These are phyloP conservation scores for Heliocybe sulcata DNA, from an alignment of 1,284 basidiomycete species.

Conservation along the genomic window DNA sequence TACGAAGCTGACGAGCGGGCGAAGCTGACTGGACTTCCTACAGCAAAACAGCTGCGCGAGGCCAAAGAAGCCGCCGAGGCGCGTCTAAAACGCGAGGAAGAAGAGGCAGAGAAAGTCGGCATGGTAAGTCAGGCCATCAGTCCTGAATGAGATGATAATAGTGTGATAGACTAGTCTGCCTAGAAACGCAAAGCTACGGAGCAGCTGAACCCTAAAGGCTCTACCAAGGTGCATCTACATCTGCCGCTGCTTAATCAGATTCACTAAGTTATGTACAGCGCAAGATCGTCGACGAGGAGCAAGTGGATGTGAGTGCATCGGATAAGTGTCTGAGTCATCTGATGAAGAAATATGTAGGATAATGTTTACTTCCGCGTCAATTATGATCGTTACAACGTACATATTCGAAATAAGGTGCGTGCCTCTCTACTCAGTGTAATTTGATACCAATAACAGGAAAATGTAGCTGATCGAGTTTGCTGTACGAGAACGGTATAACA, in stretches of 20 bases:
- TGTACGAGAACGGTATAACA: conserved; percentile 74
- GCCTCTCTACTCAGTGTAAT: conserved; percentile 1
- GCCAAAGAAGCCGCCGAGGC: conserved; percentile 57
- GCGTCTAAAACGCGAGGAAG: conserved; percentile 61
- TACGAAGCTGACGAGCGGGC: conserved; percentile 70
- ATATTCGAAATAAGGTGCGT: conserved; percentile 80
- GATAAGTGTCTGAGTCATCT: not conserved
- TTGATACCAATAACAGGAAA: conserved; percentile 5
- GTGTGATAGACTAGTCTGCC: conserved; percentile 1
- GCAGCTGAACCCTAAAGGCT: conserved; percentile 29
- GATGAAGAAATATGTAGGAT: conserved; percentile 36
- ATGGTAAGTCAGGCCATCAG: conserved; percentile 40
- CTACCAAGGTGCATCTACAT: conserved; percentile 41
- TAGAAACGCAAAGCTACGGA: conserved; percentile 61
- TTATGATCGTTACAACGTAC: conserved; percentile 82
- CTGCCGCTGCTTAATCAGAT: not conserved
- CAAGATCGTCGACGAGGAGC: conserved; percentile 48
- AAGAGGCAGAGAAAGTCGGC: conserved; percentile 63
- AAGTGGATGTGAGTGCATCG: conserved; percentile 52
- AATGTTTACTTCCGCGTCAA: conserved; percentile 79
- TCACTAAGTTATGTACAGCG: conserved; percentile 29
- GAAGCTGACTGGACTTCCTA: conserved; percentile 67
- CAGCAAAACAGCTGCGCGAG: conserved; percentile 65
- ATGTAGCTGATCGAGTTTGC: conserved; percentile 69
- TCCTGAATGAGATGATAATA: not conserved